Percentiles rank a stretch among this genome's conserved stretches.
phyloP scores from a whole-genome alignment of 805 yeast genomes.

The Huiozyma naganishii region DNA sequence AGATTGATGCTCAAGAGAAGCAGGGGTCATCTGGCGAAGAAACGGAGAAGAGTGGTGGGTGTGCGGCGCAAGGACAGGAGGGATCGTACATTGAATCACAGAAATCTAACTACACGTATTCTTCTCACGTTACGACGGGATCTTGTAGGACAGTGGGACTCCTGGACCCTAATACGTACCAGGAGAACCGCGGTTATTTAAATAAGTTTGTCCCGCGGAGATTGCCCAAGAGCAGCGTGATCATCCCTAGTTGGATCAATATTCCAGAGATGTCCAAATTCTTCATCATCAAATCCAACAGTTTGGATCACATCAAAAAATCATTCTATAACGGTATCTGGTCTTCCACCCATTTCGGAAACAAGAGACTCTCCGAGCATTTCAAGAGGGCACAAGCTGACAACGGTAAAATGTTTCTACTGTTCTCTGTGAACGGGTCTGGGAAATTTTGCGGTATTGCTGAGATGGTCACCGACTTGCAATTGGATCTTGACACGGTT shows the following conservation, averaged over 20 bases:
- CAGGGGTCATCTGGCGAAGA: neutral
- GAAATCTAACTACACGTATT: neutral
- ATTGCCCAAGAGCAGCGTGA: slow-evolving; percentile 6
- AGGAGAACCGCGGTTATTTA: neutral
- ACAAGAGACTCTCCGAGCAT: slow-evolving; percentile 39
- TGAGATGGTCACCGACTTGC: slow-evolving; percentile 35
- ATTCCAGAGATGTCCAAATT: slow-evolving; percentile 28
- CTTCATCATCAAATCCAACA: slow-evolving; percentile 48
- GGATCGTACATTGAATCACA: neutral
- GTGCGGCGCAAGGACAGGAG: neutral
- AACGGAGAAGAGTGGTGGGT: neutral
- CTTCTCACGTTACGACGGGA: too few species aligned
- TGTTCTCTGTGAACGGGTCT: slow-evolving; percentile 49
- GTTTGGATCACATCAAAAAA: slow-evolving; percentile 37
- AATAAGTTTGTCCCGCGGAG: neutral
- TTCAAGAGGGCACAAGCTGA: slow-evolving; percentile 13
- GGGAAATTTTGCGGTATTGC: slow-evolving; percentile 51
- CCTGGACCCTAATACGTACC: neutral
- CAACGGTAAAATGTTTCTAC: slow-evolving; percentile 33
- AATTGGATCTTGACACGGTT: slow-evolving; percentile 26
- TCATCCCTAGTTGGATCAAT: slow-evolving; percentile 18
- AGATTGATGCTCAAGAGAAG: neutral
- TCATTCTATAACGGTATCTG: slow-evolving; percentile 42
- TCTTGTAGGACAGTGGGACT: neutral
- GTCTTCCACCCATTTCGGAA: slow-evolving; percentile 52